Base-by-base conservation (phyloP, 2,329 filamentous ascomycete species). In the Diaporthe caulivora region DNA sequence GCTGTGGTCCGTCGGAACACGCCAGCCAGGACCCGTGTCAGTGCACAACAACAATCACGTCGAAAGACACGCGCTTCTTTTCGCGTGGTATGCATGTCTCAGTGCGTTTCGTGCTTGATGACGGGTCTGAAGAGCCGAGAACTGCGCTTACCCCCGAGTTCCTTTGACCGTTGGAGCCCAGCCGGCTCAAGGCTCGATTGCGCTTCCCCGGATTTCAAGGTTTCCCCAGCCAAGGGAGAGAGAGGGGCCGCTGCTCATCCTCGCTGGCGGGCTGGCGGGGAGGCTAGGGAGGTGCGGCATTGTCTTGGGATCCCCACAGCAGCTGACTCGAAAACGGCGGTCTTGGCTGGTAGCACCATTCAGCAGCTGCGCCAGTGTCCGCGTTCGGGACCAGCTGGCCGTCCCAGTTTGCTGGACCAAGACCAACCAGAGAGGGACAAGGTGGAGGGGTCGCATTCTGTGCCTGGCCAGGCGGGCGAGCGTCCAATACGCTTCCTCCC, bases 311-410 rank as follows among this genome's bases (percentile, higher is more conserved):
- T 8, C 29, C 62, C 44, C 62, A 51, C 62, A 65, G 62, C 62
- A 65, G 62, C 62, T 65, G 62, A 65, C 62, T 65, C 62, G 44
- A 49, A 51, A 65, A 65, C 44, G 44, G 29, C 44, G 29, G 62
- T 65, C 62, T 65, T 67, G 62, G 62, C 47, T 53, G 31, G 62
- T 31, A 29, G 62, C 62, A 65, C 31, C 62, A 53, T 53, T 40
- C 37, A 13, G 37, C 40, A 64, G 29, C n/a, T 51, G 29, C 21
- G 17, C 8, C 31, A 11, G 34, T 24, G 34, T 24, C 55, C 29
- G 31, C 21, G n/a, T 24, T n/a, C n/a, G 29, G 31, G 60, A 5
- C 62, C 31, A 53, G 62, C 47, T 51, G 60, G 60, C 37, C 47
- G 47, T 67, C 29, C 62, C 47, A 53, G 62, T 53, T 40, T 18